Evolutionary conservation across 108 stramenopile genomes (phyloP).

Genomic region (Skeletonema costatum): DNA sequence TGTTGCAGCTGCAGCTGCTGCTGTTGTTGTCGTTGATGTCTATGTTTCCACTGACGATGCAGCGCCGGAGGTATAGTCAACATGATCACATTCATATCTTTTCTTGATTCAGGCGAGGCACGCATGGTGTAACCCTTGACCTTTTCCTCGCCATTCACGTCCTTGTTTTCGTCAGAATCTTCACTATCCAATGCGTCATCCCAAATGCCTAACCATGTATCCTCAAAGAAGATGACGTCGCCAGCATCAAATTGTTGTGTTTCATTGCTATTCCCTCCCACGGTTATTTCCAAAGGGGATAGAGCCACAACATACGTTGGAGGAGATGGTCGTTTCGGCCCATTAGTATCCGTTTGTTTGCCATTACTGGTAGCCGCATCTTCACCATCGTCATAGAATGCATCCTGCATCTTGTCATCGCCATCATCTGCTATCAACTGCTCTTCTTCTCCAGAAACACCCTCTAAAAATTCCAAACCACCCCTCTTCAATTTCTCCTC

Average conservation of each 20-base stretch:
- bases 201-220: conserved; percentile 46
- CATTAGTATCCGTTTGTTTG: neutral
- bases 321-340: conserved; percentile 26
- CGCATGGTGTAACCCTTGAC: conserved; percentile 39
- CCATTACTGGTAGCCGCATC: neutral
- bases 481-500: neutral
- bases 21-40: conserved; percentile 3
- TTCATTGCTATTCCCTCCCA: conserved; percentile 45
- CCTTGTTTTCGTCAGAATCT: neutral
- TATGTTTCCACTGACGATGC: conserved; percentile 45
- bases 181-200: conserved; percentile 5
- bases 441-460: neutral
- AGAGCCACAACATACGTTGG: conserved; percentile 38
- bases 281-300: conserved; percentile 44
- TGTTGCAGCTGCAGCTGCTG: neutral
- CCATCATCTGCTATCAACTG: neutral
- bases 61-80: conserved; percentile 34
- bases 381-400: neutral
- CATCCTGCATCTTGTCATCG: neutral
- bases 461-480: neutral
- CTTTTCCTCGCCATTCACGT: neutral
- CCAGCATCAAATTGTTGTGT: conserved; percentile 43
- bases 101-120: conserved; percentile 24
- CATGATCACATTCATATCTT: conserved; percentile 37
- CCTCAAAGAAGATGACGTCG: conserved; percentile 46